Conservation (phyloP, 225 moss, liverwort and hornwort species). For the Neckera pumila region DNA sequence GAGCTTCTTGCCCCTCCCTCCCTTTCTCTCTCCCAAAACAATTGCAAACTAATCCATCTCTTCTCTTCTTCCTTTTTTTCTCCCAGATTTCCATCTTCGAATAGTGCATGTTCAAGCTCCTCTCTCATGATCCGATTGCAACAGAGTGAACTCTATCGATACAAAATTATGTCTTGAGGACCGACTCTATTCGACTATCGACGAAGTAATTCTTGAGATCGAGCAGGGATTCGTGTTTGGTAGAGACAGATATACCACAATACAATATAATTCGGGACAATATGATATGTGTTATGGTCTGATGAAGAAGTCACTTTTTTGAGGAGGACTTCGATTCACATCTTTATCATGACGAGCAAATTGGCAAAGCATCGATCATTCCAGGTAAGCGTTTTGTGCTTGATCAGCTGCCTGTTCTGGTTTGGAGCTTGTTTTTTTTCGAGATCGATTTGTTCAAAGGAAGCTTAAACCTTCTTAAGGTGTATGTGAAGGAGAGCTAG, state of each 20-base stretch:
- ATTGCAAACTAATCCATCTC: not conserved
- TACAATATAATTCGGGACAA: not conserved
- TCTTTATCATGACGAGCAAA: not conserved
- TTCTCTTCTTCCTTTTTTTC: not conserved
- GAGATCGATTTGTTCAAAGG: not conserved
- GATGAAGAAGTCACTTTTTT: not conserved
- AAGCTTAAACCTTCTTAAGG: not conserved
- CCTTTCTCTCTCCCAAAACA: not conserved
- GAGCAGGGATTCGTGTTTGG: not conserved
- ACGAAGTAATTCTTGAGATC: not conserved
- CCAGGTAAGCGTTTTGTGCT: not conserved
- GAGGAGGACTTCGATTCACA: not conserved
- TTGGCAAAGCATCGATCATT: conserved; percentile 6
- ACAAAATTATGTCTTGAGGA: too few species aligned
- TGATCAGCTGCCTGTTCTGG: not conserved
- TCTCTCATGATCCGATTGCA: not conserved
- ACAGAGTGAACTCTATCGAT: not conserved
- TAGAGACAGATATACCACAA: not conserved
- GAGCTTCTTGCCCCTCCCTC: conserved; percentile 10
- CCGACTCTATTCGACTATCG: too few species aligned
- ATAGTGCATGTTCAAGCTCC: not conserved
- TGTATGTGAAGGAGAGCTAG: not conserved
- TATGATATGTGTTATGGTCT: not conserved
- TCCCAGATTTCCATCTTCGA: not conserved
- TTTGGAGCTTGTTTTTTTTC: not conserved